These are phyloP conservation scores for Colletotrichum brevisporum DNA, from an alignment of 2,329 filamentous ascomycete species.

Conservation along the genomic window DNA sequence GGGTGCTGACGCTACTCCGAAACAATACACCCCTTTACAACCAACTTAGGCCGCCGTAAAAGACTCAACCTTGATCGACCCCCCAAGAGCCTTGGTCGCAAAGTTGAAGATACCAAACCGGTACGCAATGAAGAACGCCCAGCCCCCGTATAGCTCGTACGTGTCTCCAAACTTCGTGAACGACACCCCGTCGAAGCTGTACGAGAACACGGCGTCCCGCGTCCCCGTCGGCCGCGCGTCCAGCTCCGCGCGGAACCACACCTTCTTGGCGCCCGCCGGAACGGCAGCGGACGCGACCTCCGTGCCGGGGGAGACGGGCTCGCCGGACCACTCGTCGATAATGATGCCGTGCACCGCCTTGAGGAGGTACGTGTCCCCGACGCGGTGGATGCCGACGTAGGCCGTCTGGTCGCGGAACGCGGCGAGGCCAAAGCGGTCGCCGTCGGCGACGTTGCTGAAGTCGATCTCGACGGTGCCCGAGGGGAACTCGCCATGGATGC, in stretches of 20 bases:
- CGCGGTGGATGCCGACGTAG: conserved; percentile 65
- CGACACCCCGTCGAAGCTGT: conserved; percentile 45
- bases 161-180: conserved; percentile 49
- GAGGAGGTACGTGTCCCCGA: conserved; percentile 48
- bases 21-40: too few species aligned
- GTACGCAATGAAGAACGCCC: conserved; percentile 64
- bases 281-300: conserved; percentile 43
- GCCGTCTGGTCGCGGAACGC: conserved; percentile 67
- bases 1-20: too few species aligned
- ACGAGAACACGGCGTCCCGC: conserved; percentile 42
- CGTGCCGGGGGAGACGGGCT: conserved; percentile 41
- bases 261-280: conserved; percentile 37
- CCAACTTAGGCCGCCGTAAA: conserved; percentile 41
- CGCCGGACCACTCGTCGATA: conserved; percentile 50
- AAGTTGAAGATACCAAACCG: conserved; percentile 65
- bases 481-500: conserved; percentile 61
- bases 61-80: conserved; percentile 50
- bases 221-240: conserved; percentile 45
- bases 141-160: conserved; percentile 56
- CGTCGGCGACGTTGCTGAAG: conserved; percentile 62
- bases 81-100: conserved; percentile 59
- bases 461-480: conserved; percentile 65
- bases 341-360: conserved; percentile 55
- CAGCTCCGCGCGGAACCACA: conserved; percentile 46
- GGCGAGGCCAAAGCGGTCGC: conserved; percentile 66